A percentile compares a stretch with the other conserved stretches of the same genome.
Evolutionary conservation across 2,329 filamentous ascomycete genomes (phyloP).

Genomic region (Penicillium sp.): DNA sequence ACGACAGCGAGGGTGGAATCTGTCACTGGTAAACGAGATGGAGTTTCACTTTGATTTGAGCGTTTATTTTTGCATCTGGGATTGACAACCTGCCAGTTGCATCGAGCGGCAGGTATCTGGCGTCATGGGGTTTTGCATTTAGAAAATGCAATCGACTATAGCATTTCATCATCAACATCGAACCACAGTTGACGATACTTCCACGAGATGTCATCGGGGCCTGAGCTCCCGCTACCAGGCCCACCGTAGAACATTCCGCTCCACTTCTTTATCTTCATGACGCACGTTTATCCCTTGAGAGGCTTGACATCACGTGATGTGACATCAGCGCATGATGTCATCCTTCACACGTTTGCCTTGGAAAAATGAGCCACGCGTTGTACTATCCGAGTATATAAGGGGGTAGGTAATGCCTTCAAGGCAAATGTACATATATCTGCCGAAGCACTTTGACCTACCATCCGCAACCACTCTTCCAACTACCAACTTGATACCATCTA

Average conservation of each 20-base stretch:
- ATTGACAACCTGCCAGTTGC: neutral
- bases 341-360: conserved; percentile 6
- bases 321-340: conserved; percentile 25
- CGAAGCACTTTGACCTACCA: neutral
- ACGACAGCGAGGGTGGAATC: conserved; percentile 69
- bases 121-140: neutral
- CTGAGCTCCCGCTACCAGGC: conserved; percentile 2
- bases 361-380: neutral
- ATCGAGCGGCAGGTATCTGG: neutral
- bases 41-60: conserved; percentile 9
- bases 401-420: neutral
- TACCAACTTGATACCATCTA: conserved; percentile 1
- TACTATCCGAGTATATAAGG: conserved; percentile 2
- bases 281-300: conserved; percentile 1
- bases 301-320: conserved; percentile 18
- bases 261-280: conserved; percentile 12
- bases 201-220: neutral
- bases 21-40: conserved; percentile 50
- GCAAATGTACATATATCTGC: neutral
- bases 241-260: conserved; percentile 5
- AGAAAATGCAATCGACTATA: neutral
- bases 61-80: conserved; percentile 16
- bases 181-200: neutral
- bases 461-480: neutral
- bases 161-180: conserved; percentile 9